Base-by-base conservation (phyloP, 352 stramenopile species). In the Phytophthora multivora region DNA sequence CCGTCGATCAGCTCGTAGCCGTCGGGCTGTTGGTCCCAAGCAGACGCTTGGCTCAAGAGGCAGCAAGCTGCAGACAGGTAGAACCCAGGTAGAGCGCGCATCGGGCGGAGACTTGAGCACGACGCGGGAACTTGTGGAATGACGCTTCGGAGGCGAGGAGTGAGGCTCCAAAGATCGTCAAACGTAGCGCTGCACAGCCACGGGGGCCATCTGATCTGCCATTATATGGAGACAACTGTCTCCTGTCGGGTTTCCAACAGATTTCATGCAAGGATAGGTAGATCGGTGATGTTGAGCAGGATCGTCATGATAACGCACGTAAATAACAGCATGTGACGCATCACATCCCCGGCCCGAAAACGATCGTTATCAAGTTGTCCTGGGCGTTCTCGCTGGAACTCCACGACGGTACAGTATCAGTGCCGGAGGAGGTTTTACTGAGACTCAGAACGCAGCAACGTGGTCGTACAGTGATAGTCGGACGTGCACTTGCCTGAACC, bases 1-100 rank as follows among this genome's bases (percentile, higher is more conserved):
- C 79, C 84, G 53, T 95, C 75, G 56, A 93, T 88, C 26, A 95
- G 60, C 71, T 95, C 81, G 58, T 91, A 95, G 15, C 85, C 84
- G 36, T 91, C 72, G 9, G 86, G 86, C 74, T 91, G 82, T 25
- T 66, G 66, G 45, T 95, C 86, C 86, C 86, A 93, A 30, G 70
- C 81, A 9, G 13, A 15, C 9, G 58, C 64, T 33, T 51, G 25
- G 36, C 5, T 49, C 3, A 52, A 25, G 10, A 61, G 16, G 25
- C 25, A 69, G 39, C 39, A 58, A 35, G 13, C 19, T 41, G 65
- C 21, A 41, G 35, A 41, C 13, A 60, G 5, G 46, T 57, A 30
- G 12, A 80, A 33, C 16, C 23, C 26, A 4, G 13, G 9, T 1
- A 45, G 23, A 33, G 48, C 31, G 6, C 40, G 69, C 59, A 77